Base-by-base conservation (phyloP, 73 alveolate genomes). In the Symbiodinium natans region DNA sequence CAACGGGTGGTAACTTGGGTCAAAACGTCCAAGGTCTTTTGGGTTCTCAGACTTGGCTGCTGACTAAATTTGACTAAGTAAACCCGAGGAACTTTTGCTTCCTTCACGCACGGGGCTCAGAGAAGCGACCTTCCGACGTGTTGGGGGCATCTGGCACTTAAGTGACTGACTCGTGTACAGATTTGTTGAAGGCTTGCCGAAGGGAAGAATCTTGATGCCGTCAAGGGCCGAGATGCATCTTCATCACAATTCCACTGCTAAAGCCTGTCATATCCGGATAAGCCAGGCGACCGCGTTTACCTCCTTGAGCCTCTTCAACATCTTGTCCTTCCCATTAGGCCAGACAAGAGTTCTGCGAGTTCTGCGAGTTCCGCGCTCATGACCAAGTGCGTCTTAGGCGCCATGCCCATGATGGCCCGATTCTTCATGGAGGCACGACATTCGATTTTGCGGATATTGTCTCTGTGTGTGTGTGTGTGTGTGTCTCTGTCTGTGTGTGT, bases 391-490 rank as follows among this genome's bases (percentile, higher is more conserved):
- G 83, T 8, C 19, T 82, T n/a, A 86, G 94, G 94, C 36, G 94
- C 94, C 10, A 86, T 86, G 94, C 94, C 94, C 9, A 86, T 86
- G 94, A 86, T 86, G 94, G 94, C 94, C 1, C 94, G 94, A 4
- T 86, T 86, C 83, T 86, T 86, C 83, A 86, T 86, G 94, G 94
- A 86, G 94, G 94, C 31, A 46, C 27, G 33, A 27, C 68, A 0
- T n/a, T n/a, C n/a, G n/a, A n/a, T n/a, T n/a, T n/a, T n/a, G n/a
- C n/a, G n/a, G n/a, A n/a, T n/a, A n/a, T n/a, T n/a, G n/a, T n/a
- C n/a, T n/a, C n/a, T n/a, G n/a, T n/a, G n/a, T 48, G 63, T 10
- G 63, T 48, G 33, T 68, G 82, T 34, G 82, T 68, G 82, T 68
- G 82, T 68, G 82, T 34, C 40, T 68, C 38, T 68, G 82, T 68